phyloP scores from a whole-genome alignment of 2,329 filamentous ascomycete species.

The Colletotrichum incanum region DNA sequence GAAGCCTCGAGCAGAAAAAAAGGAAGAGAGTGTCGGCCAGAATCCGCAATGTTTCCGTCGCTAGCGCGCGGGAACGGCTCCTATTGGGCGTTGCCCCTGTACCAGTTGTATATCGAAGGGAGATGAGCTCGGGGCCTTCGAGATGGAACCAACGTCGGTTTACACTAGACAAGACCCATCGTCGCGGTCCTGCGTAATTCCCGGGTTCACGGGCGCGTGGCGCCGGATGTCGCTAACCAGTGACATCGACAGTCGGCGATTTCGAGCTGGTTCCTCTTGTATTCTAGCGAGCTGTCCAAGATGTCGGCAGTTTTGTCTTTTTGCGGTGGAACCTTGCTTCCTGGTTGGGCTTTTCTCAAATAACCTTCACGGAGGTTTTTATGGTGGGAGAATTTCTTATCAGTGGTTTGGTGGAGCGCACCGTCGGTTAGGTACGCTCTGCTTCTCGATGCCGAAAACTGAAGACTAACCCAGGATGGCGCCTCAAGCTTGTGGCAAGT shows the following conservation, averaged over 20 bases:
- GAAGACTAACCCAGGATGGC: neutral
- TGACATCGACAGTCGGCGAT: neutral
- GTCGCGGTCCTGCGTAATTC: slow-evolving; percentile 35
- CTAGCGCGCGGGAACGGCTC: slow-evolving; percentile 33
- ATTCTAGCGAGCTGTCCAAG: neutral
- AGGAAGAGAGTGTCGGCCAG: slow-evolving; percentile 1
- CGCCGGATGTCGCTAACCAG: neutral
- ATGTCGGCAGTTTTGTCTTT: slow-evolving; percentile 1
- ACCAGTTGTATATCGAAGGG: slow-evolving; percentile 25
- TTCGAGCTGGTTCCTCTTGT: neutral
- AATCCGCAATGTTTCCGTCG: slow-evolving; percentile 34
- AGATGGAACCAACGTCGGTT: slow-evolving; percentile 26
- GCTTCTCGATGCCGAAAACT: neutral
- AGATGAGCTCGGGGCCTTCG: slow-evolving; percentile 34
- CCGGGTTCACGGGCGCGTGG: slow-evolving; percentile 9
- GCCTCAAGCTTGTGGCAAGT: neutral
- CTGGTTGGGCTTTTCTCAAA: slow-evolving; percentile 15
- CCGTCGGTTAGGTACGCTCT: neutral
- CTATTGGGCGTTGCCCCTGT: slow-evolving; percentile 25
- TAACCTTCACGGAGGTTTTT: neutral
- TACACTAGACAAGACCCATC: slow-evolving; percentile 25
- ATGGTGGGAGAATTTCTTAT: neutral
- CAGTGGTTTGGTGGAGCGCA: neutral
- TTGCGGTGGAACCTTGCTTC: neutral
- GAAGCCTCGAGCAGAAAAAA: slow-evolving; percentile 3